These are phyloP conservation scores for Stenocarpella maydis DNA, from an alignment of 2,329 filamentous ascomycete species.

Conservation along the genomic window DNA sequence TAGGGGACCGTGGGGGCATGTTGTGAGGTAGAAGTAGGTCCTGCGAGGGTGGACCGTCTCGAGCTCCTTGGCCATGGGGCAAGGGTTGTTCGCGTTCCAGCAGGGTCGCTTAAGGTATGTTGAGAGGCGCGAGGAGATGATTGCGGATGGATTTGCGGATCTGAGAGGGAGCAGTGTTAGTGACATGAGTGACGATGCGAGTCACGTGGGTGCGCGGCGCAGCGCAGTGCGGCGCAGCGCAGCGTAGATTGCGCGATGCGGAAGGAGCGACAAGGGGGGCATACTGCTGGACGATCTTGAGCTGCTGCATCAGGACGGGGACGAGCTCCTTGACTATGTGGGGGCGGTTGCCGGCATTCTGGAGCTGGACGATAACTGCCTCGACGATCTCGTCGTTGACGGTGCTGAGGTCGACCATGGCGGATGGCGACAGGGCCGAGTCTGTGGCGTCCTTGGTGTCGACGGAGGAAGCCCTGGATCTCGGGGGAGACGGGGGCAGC, in stretches of 20 bases:
- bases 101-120: constrained; percentile 87
- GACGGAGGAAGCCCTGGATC: constrained; percentile 48
- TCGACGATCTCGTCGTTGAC: constrained; percentile 97
- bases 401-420: constrained; percentile 77
- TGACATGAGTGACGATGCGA: constrained; percentile 37
- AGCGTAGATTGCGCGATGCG: constrained; percentile 13
- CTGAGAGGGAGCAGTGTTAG: constrained; percentile 59
- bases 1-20: constrained; percentile 82
- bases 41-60: constrained; percentile 92
- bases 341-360: constrained; percentile 89
- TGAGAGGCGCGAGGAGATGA: constrained; percentile 91
- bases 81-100: constrained; percentile 80
- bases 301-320: constrained; percentile 75
- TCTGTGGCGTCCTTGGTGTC: constrained; percentile 51
- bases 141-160: constrained; percentile 93
- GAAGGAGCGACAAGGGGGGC: constrained; percentile 51
- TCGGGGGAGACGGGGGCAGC: constrained; percentile 77
- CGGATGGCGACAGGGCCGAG: constrained; percentile 40
- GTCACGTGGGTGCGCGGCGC: neutral
- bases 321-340: constrained; percentile 96
- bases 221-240: constrained; percentile 32
- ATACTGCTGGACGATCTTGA: constrained; percentile 91
- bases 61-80: constrained; percentile 91
- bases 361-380: constrained; percentile 85
- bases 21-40: constrained; percentile 96